Conservation (phyloP, 257 asterid genomes). For the Rubia yunnanensis region DNA sequence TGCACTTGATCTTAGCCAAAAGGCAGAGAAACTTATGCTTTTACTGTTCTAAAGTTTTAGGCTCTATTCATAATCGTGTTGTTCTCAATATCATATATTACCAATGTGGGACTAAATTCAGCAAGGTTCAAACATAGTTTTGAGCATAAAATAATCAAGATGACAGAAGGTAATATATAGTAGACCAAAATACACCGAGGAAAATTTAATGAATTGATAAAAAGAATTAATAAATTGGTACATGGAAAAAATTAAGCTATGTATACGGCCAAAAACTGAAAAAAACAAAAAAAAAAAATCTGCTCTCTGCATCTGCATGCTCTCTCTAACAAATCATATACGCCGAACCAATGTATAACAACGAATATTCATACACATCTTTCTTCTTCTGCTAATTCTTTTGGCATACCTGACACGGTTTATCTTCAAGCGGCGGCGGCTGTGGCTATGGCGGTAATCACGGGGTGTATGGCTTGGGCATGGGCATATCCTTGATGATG, state of each 20-base stretch:
- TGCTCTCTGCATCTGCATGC: not conserved
- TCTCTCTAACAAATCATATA: not conserved
- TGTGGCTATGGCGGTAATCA: not conserved
- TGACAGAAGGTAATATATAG: too few species aligned
- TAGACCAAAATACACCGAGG: too few species aligned
- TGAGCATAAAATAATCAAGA: too few species aligned
- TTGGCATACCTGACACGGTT: not conserved
- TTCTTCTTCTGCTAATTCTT: not conserved
- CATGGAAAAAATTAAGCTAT: not conserved
- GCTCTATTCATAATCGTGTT: too few species aligned
- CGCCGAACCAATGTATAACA: not conserved
- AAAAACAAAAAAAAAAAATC: too few species aligned
- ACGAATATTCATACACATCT: not conserved
- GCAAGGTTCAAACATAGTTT: too few species aligned
- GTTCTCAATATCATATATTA: too few species aligned
- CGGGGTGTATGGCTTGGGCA: conserved; percentile 32
- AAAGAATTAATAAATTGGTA: not conserved
- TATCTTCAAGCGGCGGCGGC: not conserved
- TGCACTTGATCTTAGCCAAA: conserved; percentile 53
- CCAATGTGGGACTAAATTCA: not conserved
- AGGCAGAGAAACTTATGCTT: conserved; percentile 43
- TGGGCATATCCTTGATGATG: conserved; percentile 33
- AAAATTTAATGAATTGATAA: too few species aligned
- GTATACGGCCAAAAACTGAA: not conserved
- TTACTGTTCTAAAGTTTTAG: too few species aligned